phyloP scores from a whole-genome alignment of 352 stramenopile genomes.

The Peronospora tabacina region DNA sequence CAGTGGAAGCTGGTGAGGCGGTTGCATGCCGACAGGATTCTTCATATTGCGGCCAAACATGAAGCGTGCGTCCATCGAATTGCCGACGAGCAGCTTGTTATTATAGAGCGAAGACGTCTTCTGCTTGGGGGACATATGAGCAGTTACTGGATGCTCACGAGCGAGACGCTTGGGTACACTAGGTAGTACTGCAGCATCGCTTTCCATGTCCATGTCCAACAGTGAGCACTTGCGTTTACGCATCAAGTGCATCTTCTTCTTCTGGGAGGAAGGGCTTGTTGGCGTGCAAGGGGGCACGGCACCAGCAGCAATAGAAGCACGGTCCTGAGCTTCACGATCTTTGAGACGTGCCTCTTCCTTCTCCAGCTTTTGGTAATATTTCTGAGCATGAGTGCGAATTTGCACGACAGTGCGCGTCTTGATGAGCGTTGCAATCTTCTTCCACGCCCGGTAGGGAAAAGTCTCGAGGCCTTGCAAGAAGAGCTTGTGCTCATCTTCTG shows the following conservation, averaged over 20 bases:
- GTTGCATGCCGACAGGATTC: conserved; percentile 21
- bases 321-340: conserved; percentile 51
- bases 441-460: conserved; percentile 83
- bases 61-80: conserved; percentile 30
- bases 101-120: conserved; percentile 38
- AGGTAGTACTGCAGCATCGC: conserved; percentile 26
- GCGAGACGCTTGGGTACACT: conserved; percentile 62
- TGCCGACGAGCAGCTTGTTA: conserved; percentile 44
- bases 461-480: conserved; percentile 81
- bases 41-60: conserved; percentile 30
- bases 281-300: conserved; percentile 3
- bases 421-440: conserved; percentile 92
- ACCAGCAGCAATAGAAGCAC: conserved; percentile 13
- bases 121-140: conserved; percentile 73
- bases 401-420: conserved; percentile 89
- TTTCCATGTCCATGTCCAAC: conserved; percentile 25
- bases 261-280: conserved; percentile 21
- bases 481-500: conserved; percentile 83
- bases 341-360: conserved; percentile 77
- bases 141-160: conserved; percentile 52
- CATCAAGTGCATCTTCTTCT: conserved; percentile 55
- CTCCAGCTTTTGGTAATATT: conserved; percentile 87
- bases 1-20: conserved; percentile 35
- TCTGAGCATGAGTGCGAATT: conserved; percentile 84
- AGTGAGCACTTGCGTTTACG: conserved; percentile 64